These are phyloP conservation scores for Roridomyces roridus DNA, from an alignment of 768 basidiomycete genomes.

Conservation along the genomic window DNA sequence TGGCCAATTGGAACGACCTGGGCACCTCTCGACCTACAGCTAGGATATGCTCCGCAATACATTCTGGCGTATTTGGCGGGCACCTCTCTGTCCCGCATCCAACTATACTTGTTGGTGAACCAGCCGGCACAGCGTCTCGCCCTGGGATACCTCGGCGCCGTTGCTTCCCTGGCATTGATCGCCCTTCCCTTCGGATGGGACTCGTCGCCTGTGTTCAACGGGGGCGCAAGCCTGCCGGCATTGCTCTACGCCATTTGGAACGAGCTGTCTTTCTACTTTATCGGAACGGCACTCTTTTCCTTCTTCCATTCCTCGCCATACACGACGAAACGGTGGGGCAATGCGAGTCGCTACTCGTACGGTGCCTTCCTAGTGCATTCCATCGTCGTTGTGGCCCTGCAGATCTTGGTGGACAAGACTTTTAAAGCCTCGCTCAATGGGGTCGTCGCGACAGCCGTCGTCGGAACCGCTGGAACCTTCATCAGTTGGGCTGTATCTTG, in stretches of 20 bases:
- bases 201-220: neutral
- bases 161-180: neutral
- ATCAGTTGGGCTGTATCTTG: slow-evolving; percentile 17
- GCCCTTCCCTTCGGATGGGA: neutral
- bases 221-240: slow-evolving; percentile 4
- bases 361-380: slow-evolving; percentile 15
- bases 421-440: neutral
- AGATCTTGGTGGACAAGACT: slow-evolving; percentile 3
- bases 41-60: slow-evolving; percentile 20
- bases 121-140: slow-evolving; percentile 9
- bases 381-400: slow-evolving; percentile 12
- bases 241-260: slow-evolving; percentile 18
- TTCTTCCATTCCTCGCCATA: slow-evolving; percentile 11
- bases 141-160: slow-evolving; percentile 9
- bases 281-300: slow-evolving; percentile 16
- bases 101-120: slow-evolving; percentile 12
- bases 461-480: slow-evolving; percentile 2
- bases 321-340: slow-evolving; percentile 17
- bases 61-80: slow-evolving; percentile 19
- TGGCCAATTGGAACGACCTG: slow-evolving; percentile 7
- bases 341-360: slow-evolving; percentile 15
- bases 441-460: slow-evolving; percentile 7
- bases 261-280: slow-evolving; percentile 21
- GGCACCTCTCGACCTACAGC: slow-evolving; percentile 9
- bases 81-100: slow-evolving; percentile 16